phyloP scores from a whole-genome alignment of 305 asterid genomes.

The Stenogyne calaminthoides region DNA sequence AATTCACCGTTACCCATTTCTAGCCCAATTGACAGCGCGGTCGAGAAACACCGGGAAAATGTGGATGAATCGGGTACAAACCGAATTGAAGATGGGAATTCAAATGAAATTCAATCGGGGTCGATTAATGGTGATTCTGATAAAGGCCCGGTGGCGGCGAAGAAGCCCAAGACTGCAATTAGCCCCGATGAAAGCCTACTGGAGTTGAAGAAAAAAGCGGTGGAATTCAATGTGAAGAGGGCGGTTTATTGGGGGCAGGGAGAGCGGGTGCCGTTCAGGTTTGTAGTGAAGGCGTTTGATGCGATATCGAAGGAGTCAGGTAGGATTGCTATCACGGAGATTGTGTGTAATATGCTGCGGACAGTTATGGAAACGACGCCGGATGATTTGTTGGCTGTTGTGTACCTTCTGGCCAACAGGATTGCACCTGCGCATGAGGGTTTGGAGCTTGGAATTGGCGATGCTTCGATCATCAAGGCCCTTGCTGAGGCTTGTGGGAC shows the following conservation, averaged over 20 bases:
- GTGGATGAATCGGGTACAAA: slow-evolving; percentile 18
- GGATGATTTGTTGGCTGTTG: slow-evolving; percentile 71
- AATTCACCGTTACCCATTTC: no score
- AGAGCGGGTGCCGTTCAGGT: slow-evolving; percentile 88
- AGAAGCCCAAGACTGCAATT: slow-evolving; percentile 42
- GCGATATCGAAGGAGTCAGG: slow-evolving; percentile 80
- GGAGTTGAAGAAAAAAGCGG: slow-evolving; percentile 62
- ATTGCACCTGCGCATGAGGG: slow-evolving; percentile 91
- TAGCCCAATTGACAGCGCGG: slow-evolving; percentile 20
- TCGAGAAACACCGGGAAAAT: background rate
- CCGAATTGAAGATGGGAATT: slow-evolving; percentile 23
- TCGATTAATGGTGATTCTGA: slow-evolving; percentile 24
- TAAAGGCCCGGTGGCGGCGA: slow-evolving; percentile 33
- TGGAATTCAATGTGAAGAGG: slow-evolving; percentile 54
- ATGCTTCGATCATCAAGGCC: slow-evolving; percentile 78
- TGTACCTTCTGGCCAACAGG: slow-evolving; percentile 74
- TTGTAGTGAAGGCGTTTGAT: slow-evolving; percentile 80
- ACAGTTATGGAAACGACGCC: slow-evolving; percentile 86
- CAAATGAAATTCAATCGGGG: slow-evolving; percentile 11
- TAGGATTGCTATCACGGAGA: slow-evolving; percentile 78
- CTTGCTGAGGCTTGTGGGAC: slow-evolving; percentile 95
- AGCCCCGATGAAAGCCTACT: slow-evolving; percentile 51
- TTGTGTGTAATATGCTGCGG: slow-evolving; percentile 86
- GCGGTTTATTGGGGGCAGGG: slow-evolving; percentile 88
- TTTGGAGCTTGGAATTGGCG: slow-evolving; percentile 95